Evolutionary conservation across 306 rosid genomes (phyloP).

Genomic region (Begonia fuchsioides): DNA sequence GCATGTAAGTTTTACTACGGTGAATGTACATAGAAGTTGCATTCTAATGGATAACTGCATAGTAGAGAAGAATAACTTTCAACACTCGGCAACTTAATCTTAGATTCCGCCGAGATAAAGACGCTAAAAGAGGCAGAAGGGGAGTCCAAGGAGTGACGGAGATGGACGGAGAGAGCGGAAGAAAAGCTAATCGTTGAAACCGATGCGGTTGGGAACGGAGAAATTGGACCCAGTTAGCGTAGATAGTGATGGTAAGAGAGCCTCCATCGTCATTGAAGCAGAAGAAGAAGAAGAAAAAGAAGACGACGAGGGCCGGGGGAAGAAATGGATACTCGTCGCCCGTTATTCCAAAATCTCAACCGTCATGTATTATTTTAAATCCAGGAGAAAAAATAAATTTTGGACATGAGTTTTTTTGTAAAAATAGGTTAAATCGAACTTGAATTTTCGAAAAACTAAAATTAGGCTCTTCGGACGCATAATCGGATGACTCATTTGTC

Average conservation of each 20-base stretch:
- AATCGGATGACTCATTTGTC: no score
- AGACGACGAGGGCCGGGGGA: background rate
- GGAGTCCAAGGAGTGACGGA: background rate
- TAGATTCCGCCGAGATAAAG: conserved; percentile 14
- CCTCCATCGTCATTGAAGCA: conserved; percentile 12
- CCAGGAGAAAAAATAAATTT: conserved; percentile 14
- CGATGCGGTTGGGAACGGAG: conserved; percentile 7
- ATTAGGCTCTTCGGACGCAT: no score
- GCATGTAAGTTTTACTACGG: no score
- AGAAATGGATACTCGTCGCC: no score
- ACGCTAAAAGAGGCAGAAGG: conserved; percentile 5
- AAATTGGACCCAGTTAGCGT: conserved; percentile 12
- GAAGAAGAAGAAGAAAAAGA: background rate
- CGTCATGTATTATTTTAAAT: no score
- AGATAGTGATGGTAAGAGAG: conserved; percentile 5
- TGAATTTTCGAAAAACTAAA: no score
- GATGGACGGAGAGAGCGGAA: conserved; percentile 10
- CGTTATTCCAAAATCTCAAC: no score
- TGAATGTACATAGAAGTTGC: no score
- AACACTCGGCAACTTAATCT: background rate
- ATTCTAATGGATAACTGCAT: no score
- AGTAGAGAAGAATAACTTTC: no score
- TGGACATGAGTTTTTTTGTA: no score
- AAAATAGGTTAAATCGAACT: no score
- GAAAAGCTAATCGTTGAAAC: conserved; percentile 12